Evolutionary conservation across 225 moss, liverwort and hornwort species (phyloP).

Genomic region (Climacium dendroides): DNA sequence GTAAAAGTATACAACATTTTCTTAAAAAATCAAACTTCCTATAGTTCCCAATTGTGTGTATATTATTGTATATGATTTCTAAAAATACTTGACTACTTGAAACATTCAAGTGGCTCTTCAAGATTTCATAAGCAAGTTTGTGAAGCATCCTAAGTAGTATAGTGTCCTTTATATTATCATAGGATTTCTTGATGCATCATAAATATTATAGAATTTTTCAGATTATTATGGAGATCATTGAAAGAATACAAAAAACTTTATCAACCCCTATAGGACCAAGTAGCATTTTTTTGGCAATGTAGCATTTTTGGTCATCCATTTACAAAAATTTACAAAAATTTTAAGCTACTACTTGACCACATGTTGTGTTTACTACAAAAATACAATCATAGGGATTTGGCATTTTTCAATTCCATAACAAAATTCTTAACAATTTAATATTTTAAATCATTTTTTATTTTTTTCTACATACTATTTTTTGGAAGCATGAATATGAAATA

Average conservation of each 20-base stretch:
- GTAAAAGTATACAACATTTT: not conserved
- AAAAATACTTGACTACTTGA: not conserved
- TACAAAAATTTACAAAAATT: too few relatives aligned
- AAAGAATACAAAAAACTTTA: not conserved
- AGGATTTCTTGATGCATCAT: not conserved
- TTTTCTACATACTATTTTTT: too few relatives aligned
- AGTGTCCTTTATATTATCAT: too few relatives aligned
- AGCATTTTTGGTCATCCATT: too few relatives aligned
- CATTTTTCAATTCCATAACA: too few relatives aligned
- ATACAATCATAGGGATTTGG: too few relatives aligned
- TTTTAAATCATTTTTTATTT: too few relatives aligned
- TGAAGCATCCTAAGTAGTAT: not conserved
- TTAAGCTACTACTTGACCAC: too few relatives aligned
- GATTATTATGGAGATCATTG: not conserved
- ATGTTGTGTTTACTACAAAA: too few relatives aligned
- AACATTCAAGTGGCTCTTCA: not conserved
- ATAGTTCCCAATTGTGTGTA: accelerated
- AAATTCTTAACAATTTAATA: too few relatives aligned
- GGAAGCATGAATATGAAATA: too few relatives aligned
- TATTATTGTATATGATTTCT: not conserved
- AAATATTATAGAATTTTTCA: not conserved
- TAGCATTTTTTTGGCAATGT: too few relatives aligned
- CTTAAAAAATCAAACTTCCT: not conserved
- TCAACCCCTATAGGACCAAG: not conserved
- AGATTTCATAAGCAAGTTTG: not conserved